phyloP scores from a whole-genome alignment of 352 stramenopile species.

The Phytophthora pluvialis region DNA sequence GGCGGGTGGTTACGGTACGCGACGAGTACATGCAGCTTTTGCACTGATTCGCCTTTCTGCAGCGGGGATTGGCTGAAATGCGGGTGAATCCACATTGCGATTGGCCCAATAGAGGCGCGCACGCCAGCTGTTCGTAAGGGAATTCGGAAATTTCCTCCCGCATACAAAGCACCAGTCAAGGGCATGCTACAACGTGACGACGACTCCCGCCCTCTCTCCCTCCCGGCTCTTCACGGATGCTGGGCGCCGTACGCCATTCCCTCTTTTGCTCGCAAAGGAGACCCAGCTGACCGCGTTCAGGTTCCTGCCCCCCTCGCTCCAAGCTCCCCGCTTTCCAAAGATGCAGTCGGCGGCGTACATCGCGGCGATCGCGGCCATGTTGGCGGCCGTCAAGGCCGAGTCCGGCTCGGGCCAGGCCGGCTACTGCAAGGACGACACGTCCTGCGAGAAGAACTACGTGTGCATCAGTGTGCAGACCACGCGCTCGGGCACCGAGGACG shows the following conservation, averaged over 20 bases:
- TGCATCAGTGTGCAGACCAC: slow-evolving; percentile 86
- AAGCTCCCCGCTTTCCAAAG: slow-evolving; percentile 4
- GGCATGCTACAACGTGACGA: slow-evolving; percentile 14
- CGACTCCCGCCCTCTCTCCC: slow-evolving; percentile 24
- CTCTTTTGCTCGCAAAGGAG: slow-evolving; percentile 46
- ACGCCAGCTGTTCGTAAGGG: slow-evolving; percentile 14
- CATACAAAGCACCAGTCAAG: slow-evolving; percentile 31
- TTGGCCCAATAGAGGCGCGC: slow-evolving; percentile 8
- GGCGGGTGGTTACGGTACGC: too few species aligned
- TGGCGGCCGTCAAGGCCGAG: slow-evolving; percentile 38
- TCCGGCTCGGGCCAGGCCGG: slow-evolving; percentile 55
- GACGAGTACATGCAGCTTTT: neutral
- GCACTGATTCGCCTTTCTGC: slow-evolving; percentile 6
- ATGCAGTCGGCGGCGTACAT: slow-evolving; percentile 42
- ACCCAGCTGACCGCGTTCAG: slow-evolving; percentile 13
- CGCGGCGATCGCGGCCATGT: slow-evolving; percentile 31
- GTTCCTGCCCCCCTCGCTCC: neutral
- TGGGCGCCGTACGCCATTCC: slow-evolving; percentile 34
- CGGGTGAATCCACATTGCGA: neutral
- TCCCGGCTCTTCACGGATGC: slow-evolving; percentile 14
- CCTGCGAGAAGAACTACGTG: slow-evolving; percentile 64
- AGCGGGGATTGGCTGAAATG: slow-evolving; percentile 12
- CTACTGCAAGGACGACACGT: slow-evolving; percentile 64
- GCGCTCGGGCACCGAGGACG: slow-evolving; percentile 59
- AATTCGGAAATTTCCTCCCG: slow-evolving; percentile 26